A percentile compares a stretch with the other conserved stretches of the same genome.
These are phyloP conservation scores for Sungouiella blattae DNA, from an alignment of 805 yeast species.

Conservation along the genomic window DNA sequence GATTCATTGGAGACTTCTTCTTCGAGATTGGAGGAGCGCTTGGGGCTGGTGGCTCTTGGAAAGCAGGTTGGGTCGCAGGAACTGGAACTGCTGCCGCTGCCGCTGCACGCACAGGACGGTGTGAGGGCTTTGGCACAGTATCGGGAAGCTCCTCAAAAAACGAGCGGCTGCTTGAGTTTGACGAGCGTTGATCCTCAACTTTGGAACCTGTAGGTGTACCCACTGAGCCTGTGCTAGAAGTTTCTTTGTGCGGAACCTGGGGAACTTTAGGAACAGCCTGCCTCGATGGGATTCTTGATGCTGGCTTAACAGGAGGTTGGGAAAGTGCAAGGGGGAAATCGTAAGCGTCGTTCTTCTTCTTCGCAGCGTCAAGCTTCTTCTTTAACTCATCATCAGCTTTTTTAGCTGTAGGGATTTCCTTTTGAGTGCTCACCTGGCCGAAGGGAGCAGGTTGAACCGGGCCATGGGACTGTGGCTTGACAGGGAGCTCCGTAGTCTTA, in stretches of 20 bases:
- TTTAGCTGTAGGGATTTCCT: background rate
- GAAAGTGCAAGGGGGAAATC: slow-evolving; percentile 64
- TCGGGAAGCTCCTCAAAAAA: slow-evolving; percentile 62
- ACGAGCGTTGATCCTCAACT: slow-evolving; percentile 6
- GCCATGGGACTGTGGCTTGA: background rate
- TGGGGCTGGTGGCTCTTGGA: slow-evolving; percentile 8
- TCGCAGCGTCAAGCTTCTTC: slow-evolving; percentile 39
- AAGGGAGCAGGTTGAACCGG: no score
- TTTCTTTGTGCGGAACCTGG: background rate
- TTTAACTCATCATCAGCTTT: background rate
- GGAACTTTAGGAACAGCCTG: no score
- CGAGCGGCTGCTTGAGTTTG: slow-evolving; percentile 17
- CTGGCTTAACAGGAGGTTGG: slow-evolving; percentile 31
- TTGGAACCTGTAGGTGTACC: background rate
- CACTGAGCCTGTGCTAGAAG: background rate
- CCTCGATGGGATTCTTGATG: slow-evolving; percentile 29
- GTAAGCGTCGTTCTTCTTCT: slow-evolving; percentile 70
- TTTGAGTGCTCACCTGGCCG: no score
- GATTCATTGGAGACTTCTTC: slow-evolving; percentile 22
- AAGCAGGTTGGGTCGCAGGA: slow-evolving; percentile 3
- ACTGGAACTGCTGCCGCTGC: slow-evolving; percentile 15
- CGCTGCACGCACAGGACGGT: slow-evolving; percentile 29
- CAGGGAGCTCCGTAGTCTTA: background rate
- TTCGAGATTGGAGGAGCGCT: slow-evolving; percentile 8
- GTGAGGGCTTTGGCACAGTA: slow-evolving; percentile 25